phyloP scores from a whole-genome alignment of 331 rosid genomes.

The Quercus phellos region DNA sequence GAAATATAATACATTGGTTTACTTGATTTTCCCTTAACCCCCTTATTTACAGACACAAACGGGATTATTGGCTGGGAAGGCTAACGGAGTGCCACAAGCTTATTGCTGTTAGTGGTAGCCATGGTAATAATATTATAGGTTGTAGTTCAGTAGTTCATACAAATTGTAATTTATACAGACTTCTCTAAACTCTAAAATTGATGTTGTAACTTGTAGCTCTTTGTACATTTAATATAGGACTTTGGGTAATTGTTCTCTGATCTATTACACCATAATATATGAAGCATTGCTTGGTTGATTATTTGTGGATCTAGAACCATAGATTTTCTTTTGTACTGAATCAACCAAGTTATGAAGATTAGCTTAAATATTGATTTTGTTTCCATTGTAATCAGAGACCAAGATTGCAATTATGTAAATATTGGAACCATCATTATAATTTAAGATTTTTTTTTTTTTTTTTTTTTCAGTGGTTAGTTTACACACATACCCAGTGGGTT shows the following conservation, averaged over 20 bases:
- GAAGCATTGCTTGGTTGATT: neutral
- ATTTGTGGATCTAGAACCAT: neutral
- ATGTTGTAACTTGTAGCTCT: neutral
- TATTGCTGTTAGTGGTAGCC: constrained; percentile 33
- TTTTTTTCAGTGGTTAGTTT: no score
- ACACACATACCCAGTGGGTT: no score
- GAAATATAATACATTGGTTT: neutral
- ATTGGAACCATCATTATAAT: no score
- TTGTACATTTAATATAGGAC: neutral
- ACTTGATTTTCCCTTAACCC: neutral
- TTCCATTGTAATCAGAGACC: no score
- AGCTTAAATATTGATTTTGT: no score
- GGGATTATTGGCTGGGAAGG: constrained; percentile 26
- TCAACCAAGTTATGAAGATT: neutral
- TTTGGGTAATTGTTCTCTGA: no score
- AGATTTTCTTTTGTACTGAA: neutral
- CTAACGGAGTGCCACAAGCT: constrained; percentile 23
- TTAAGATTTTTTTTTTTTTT: no score
- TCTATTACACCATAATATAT: no score
- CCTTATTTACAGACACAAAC: constrained; percentile 17
- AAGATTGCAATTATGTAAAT: no score
- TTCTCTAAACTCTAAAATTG: neutral
- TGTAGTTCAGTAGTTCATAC: neutral
- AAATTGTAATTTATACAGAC: neutral
- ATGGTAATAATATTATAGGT: constrained; percentile 15